Evolutionary conservation across 805 yeast genomes (phyloP).

Genomic region (Zygotorulaspora chibaensis): DNA sequence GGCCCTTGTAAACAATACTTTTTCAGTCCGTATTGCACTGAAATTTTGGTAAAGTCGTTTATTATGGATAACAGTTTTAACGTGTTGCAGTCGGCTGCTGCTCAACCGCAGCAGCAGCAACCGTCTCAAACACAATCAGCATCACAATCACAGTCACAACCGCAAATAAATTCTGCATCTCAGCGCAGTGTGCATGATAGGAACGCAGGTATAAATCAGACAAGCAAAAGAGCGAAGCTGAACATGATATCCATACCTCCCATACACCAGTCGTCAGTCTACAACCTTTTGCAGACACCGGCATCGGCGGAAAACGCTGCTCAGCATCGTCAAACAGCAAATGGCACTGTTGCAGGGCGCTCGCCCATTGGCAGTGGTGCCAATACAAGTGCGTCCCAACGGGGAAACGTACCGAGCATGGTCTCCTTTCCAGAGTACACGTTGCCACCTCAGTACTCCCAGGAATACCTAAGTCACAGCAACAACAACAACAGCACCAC

Average conservation of each 20-base stretch:
- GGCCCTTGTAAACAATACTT: too few relatives aligned
- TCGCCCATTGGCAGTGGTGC: not conserved
- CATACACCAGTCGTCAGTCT: conserved; percentile 13
- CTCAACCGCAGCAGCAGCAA: not conserved
- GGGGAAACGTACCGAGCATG: not conserved
- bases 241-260: conserved; percentile 1
- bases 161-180: not conserved
- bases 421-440: not conserved
- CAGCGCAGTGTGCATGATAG: not conserved
- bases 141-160: not conserved
- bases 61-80: not conserved
- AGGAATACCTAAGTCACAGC: not conserved
- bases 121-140: not conserved
- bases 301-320: not conserved
- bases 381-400: not conserved
- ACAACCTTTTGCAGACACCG: conserved; percentile 12
- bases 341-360: not conserved
- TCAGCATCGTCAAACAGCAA: not conserved
- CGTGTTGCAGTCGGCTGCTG: not conserved
- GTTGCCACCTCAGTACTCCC: conserved; percentile 1
- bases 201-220: not conserved
- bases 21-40: not conserved
- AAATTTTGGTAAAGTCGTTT: not conserved
- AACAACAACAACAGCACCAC: not conserved
- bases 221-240: not conserved